Percentiles rank a stretch among this genome's conserved stretches.
Evolutionary conservation across 768 basidiomycete species (phyloP).

Genomic region (Leccinum sublutescens): DNA sequence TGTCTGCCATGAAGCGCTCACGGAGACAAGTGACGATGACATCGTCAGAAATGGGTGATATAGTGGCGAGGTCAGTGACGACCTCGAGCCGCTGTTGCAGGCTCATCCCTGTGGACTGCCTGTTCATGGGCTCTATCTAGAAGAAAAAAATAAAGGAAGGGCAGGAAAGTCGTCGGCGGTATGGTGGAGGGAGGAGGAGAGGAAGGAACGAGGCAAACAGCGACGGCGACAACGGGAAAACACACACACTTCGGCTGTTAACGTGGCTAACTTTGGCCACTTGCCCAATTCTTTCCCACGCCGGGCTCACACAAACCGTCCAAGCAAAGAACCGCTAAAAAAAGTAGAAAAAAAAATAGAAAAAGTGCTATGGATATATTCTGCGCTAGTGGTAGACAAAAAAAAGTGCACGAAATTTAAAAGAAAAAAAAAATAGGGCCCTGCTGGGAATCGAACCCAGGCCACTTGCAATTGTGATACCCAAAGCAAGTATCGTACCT

Average conservation of each 20-base stretch:
- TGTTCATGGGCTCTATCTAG: slow-evolving; percentile 29
- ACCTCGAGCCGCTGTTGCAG: slow-evolving; percentile 72
- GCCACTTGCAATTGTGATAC: slow-evolving; percentile 34
- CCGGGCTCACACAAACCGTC: neutral
- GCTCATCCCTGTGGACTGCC: slow-evolving; percentile 44
- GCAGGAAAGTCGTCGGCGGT: neutral
- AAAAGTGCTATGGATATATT: no score
- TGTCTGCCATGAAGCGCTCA: slow-evolving; percentile 83
- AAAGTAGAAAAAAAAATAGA: no score
- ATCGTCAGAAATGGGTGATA: slow-evolving; percentile 70
- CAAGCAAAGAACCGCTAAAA: neutral
- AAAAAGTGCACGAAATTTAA: no score
- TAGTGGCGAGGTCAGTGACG: slow-evolving; percentile 63
- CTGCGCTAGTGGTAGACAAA: no score
- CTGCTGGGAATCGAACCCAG: slow-evolving; percentile 39
- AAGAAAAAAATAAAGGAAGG: slow-evolving; percentile 1
- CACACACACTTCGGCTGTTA: slow-evolving; percentile 4
- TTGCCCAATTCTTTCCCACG: slow-evolving; percentile 22
- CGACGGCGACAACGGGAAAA: slow-evolving; percentile 24
- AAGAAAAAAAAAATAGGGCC: slow-evolving; percentile 23
- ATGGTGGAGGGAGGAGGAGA: slow-evolving; percentile 8
- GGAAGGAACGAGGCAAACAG: slow-evolving; percentile 21
- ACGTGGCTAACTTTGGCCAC: slow-evolving; percentile 28
- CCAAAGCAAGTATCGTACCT: slow-evolving; percentile 42
- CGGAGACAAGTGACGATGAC: slow-evolving; percentile 81